Evolutionary conservation across 2,329 filamentous ascomycete genomes (phyloP).

Genomic region (Onygenales sp.): DNA sequence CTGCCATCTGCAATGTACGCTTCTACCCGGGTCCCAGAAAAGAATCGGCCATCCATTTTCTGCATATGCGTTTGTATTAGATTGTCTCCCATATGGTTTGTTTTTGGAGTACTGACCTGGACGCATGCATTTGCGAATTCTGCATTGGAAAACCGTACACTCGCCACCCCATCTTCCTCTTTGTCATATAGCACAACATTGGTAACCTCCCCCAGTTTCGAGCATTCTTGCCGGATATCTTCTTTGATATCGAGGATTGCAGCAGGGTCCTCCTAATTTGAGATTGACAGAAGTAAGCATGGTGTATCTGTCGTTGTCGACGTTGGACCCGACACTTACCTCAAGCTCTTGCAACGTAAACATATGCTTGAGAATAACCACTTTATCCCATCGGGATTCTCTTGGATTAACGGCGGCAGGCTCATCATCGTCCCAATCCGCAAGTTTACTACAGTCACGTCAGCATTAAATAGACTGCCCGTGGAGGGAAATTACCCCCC

Average conservation of each 20-base stretch:
- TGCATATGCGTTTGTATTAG: conserved; percentile 16
- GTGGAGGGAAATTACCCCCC: neutral
- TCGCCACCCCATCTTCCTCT: conserved; percentile 75
- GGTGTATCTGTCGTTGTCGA: neutral
- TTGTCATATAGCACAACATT: conserved; percentile 86
- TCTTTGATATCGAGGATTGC: conserved; percentile 86
- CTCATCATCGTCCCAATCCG: conserved; percentile 92
- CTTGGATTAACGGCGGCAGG: conserved; percentile 50
- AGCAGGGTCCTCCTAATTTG: conserved; percentile 59
- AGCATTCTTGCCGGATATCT: conserved; percentile 83
- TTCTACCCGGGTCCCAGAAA: conserved; percentile 61
- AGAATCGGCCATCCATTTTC: conserved; percentile 70
- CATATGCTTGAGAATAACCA: conserved; percentile 85
- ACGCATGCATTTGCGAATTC: conserved; percentile 66
- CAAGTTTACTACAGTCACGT: conserved; percentile 56
- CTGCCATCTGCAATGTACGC: conserved; percentile 62
- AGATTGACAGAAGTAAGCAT: neutral
- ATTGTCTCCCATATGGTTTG: neutral
- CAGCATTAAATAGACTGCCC: conserved; percentile 8
- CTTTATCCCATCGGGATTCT: conserved; percentile 58
- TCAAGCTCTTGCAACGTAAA: conserved; percentile 80
- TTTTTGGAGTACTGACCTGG: conserved; percentile 24
- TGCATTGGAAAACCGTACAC: conserved; percentile 66
- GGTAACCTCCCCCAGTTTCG: conserved; percentile 76
- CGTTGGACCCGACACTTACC: conserved; percentile 18